Conservation (phyloP, 495 filamentous ascomycete genomes). For the Penicillium atrosanguineum region DNA sequence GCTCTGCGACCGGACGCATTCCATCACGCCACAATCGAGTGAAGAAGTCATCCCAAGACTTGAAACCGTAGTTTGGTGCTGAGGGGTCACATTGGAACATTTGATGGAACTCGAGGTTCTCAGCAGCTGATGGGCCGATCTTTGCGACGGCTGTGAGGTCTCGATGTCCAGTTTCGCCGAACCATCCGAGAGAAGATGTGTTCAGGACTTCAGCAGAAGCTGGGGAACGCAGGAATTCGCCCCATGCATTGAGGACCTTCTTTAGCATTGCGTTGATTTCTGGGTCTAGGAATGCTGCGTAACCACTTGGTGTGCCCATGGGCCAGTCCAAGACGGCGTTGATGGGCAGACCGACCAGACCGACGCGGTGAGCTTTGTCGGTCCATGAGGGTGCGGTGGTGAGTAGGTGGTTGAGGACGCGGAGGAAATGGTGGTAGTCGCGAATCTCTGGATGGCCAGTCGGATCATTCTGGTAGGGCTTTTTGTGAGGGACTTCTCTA, state of each 20-base stretch:
- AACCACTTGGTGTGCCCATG: constrained; percentile 66
- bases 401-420: constrained; percentile 62
- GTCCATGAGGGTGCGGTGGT: constrained; percentile 61
- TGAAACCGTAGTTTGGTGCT: constrained; percentile 50
- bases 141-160: constrained; percentile 41
- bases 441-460: constrained; percentile 59
- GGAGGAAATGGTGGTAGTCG: constrained; percentile 63
- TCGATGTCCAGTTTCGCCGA: constrained; percentile 41
- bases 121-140: constrained; percentile 44
- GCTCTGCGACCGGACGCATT: constrained; percentile 57
- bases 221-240: constrained; percentile 53
- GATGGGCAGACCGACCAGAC: constrained; percentile 67
- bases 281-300: constrained; percentile 62
- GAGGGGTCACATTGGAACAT: constrained; percentile 34
- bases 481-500: constrained; percentile 56
- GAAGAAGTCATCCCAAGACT: constrained; percentile 78
- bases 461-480: constrained; percentile 58
- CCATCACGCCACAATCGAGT: constrained; percentile 54
- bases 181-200: constrained; percentile 55
- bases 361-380: constrained; percentile 47
- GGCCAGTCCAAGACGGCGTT: constrained; percentile 70
- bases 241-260: constrained; percentile 68
- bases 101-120: constrained; percentile 53
- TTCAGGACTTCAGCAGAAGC: constrained; percentile 58
- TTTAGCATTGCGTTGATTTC: constrained; percentile 68